Conservation (phyloP, 441 rosid species). For the Capsella rubella region DNA sequence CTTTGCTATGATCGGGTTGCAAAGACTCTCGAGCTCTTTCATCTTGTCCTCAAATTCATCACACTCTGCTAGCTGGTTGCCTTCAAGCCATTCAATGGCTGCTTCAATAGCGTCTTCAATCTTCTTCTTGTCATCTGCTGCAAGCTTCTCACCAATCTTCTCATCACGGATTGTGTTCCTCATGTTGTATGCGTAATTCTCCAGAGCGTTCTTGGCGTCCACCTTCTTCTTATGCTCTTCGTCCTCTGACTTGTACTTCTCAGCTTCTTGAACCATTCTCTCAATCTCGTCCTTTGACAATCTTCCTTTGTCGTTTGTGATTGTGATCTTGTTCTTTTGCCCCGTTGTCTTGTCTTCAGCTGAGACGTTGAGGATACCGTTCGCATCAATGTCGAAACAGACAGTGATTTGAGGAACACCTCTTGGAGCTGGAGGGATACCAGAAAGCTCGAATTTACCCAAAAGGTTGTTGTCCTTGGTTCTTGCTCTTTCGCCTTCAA, state of each 20-base stretch:
- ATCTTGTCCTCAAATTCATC: constrained; percentile 71
- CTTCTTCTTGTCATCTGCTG: constrained; percentile 58
- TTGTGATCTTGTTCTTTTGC: constrained; percentile 70
- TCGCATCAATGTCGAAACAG: constrained; percentile 67
- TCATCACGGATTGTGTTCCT: constrained; percentile 66
- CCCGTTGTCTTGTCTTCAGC: constrained; percentile 76
- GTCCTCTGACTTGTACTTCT: constrained; percentile 69
- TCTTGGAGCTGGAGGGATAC: constrained; percentile 68
- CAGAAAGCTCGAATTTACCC: constrained; percentile 67
- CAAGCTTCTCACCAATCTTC: constrained; percentile 61
- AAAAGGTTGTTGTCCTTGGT: constrained; percentile 66
- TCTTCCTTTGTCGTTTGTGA: constrained; percentile 71
- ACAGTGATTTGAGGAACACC: constrained; percentile 72
- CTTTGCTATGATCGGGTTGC: constrained; percentile 70
- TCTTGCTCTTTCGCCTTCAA: constrained; percentile 71
- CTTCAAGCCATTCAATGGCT: constrained; percentile 67
- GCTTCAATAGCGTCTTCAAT: constrained; percentile 56
- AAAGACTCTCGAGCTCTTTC: constrained; percentile 70
- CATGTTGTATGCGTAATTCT: constrained; percentile 71
- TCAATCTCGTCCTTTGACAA: constrained; percentile 70
- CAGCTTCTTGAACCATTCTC: constrained; percentile 74
- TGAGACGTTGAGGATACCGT: constrained; percentile 69
- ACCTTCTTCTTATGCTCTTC: constrained; percentile 70
- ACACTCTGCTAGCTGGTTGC: constrained; percentile 61
- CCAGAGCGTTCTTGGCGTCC: constrained; percentile 63